Evolutionary conservation across 176 grass and related monocot genomes (phyloP).

Genomic region (Paspalum notatum): DNA sequence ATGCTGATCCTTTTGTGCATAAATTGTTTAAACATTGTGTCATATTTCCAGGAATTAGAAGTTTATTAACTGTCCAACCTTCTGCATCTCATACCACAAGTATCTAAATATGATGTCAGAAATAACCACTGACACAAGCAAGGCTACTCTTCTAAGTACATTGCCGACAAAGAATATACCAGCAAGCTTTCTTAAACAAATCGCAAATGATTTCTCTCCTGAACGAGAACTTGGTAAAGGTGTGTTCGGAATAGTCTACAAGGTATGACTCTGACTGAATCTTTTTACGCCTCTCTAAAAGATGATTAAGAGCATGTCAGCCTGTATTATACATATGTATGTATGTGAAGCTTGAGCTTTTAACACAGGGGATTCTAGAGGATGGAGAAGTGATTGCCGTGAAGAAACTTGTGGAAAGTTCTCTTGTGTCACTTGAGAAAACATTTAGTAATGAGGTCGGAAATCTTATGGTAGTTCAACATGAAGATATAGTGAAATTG

Average conservation of each 20-base stretch:
- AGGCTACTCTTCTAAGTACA: not conserved
- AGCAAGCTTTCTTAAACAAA: not conserved
- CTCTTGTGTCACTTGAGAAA: not conserved
- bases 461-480: not conserved
- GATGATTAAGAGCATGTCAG: too few relatives aligned
- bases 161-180: not conserved
- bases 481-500: not conserved
- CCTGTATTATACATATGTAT: not conserved
- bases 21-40: too few relatives aligned
- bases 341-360: not conserved
- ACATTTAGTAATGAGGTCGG: not conserved
- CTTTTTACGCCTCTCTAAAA: too few relatives aligned
- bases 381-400: not conserved
- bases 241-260: constrained; percentile 3
- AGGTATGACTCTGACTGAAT: not conserved
- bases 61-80: too few relatives aligned
- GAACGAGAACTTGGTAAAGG: not conserved
- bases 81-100: not conserved
- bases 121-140: not conserved
- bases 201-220: not conserved
- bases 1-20: too few relatives aligned
- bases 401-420: not conserved
- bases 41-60: too few relatives aligned
- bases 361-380: not conserved
- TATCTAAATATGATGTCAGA: not conserved